Base-by-base conservation (phyloP, 176 grass and related monocot species). In the Stipa capillata region DNA sequence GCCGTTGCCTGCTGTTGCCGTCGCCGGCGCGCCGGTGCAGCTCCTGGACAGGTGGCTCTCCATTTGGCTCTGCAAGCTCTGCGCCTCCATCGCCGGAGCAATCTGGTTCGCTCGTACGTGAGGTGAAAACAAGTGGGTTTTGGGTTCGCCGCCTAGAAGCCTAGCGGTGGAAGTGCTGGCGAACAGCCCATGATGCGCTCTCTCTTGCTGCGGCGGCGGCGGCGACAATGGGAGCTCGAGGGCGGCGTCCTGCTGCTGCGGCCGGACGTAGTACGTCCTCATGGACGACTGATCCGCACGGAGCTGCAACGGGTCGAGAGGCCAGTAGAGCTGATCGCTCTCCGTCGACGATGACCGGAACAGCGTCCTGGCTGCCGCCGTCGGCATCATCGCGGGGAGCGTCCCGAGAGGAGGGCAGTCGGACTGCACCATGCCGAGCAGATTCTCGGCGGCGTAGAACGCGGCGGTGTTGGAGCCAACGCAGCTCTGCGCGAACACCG, bases 401-500 rank as follows among this genome's bases (percentile, higher is more conserved):
- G 65, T 27, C 3, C 23, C 70, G 14, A 40, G 15, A 31, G 37
- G 29, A 31, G 66, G 12, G 48, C 23, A 73, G 20, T 88, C 74
- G 20, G 83, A 78, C 76, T 80, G 83, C 62, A 37, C 35, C 65
- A 92, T 76, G 65, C 73, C 51, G 36, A 86, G 72, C 28, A 86
- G 61, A 21, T 86, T 37, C 74, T 93, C 90, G 8, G 90, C 53
- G 10, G 86, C 87, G 67, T 83, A 94, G 73, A 94, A 91, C 20
- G 84, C 73, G 17, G 84, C 53, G 6, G 23, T 57, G 41, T 87
- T 85, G 31, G 86, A 83, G 25, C 84, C 86, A 47, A 85, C 79
- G 60, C 84, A 76, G 72, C 42, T 56, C 69, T 68, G 85, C 73
- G 52, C 23, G 33, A 77, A 79, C 8, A 70, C 27, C 4, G 49